Evolutionary conservation across 2,329 filamentous ascomycete species (phyloP), one percentile per base, ranked within the genome.

Genomic region (Rosellinia necatrix): DNA sequence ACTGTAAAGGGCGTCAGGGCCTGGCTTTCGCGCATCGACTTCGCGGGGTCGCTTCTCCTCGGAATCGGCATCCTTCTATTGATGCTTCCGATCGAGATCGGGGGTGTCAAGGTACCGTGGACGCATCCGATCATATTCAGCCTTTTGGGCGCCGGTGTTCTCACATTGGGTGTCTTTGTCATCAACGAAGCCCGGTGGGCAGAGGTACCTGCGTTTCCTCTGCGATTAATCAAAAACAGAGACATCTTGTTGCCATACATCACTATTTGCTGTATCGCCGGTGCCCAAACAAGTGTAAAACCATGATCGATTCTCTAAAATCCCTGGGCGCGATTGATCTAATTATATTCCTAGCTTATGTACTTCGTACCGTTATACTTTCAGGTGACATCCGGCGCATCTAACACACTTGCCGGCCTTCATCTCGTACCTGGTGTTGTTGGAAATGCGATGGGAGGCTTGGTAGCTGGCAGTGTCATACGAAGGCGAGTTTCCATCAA

Each of bases 321-420:
- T 59, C 10, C 25, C 5, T 9, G 3, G 15, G 19, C 7, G 22
- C 32, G 9, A 60, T 64, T 35, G 43, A 60, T 46, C 9, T 38
- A 56, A 27, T 17, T 2, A 6, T 13, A 17, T 4, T 19, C 15
- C 2, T 3, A 78, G 71, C 76, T 86, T 66, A 85, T 89, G 81
- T 86, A 85, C 50, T 79, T 81, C 0, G 80, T 90, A 0, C 88
- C 88, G 0, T 70, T 90, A 0, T 90, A 90, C 71, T 91, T 90
- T 60, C 84, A 88, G 54, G 80, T 87, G 1, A 86, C 86, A 0
- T 73, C 80, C 4, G 73, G 76, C 0, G 79, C 78, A 2, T 84
- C 82, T 0, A 84, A 81, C 40, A 84, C 86, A 0, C 72, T 75
- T 1, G 85, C 87, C 0, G 81, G 81, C 0, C 71, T 81, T 0